Evolutionary conservation across 176 grass and related monocot genomes (phyloP).

Genomic region (Guadua angustifolia): DNA sequence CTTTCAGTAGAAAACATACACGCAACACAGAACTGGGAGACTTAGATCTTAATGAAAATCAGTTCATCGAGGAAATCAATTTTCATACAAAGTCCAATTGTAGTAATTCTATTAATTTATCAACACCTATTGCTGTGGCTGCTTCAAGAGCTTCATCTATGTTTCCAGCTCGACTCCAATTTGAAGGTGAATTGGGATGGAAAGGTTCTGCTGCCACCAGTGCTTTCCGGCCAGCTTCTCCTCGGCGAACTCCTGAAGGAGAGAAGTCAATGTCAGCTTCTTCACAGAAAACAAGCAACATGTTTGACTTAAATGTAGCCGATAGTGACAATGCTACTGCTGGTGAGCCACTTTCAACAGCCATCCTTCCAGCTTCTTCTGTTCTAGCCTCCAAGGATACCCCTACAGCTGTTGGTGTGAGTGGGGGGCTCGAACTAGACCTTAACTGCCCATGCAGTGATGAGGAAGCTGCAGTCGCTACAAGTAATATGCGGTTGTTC

Average conservation of each 20-base stretch:
- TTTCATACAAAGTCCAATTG: constrained; percentile 31
- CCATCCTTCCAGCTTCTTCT: constrained; percentile 38
- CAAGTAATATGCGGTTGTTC: constrained; percentile 18
- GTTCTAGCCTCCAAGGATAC: constrained; percentile 40
- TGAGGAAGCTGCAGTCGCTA: constrained; percentile 32
- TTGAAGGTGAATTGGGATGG: constrained; percentile 69
- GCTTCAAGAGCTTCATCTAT: constrained; percentile 63
- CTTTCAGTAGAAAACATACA: constrained; percentile 48
- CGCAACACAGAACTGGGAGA: constrained; percentile 34
- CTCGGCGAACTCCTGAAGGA: constrained; percentile 47
- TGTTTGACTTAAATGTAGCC: constrained; percentile 60
- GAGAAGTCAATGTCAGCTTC: constrained; percentile 44
- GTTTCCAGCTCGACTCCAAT: constrained; percentile 60
- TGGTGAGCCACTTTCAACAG: constrained; percentile 34
- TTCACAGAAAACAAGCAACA: constrained; percentile 49
- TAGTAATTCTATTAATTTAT: constrained; percentile 51
- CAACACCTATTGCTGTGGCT: constrained; percentile 68
- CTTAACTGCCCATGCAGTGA: constrained; percentile 49
- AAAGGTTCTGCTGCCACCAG: constrained; percentile 86
- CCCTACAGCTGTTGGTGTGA: constrained; percentile 33
- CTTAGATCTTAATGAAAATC: constrained; percentile 68
- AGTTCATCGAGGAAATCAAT: constrained; percentile 50
- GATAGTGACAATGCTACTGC: constrained; percentile 47
- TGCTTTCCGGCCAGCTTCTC: constrained; percentile 67
- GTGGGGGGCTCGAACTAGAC: constrained; percentile 43